Conservation (phyloP, 2,329 filamentous ascomycete species). For the Colletotrichum lini region DNA sequence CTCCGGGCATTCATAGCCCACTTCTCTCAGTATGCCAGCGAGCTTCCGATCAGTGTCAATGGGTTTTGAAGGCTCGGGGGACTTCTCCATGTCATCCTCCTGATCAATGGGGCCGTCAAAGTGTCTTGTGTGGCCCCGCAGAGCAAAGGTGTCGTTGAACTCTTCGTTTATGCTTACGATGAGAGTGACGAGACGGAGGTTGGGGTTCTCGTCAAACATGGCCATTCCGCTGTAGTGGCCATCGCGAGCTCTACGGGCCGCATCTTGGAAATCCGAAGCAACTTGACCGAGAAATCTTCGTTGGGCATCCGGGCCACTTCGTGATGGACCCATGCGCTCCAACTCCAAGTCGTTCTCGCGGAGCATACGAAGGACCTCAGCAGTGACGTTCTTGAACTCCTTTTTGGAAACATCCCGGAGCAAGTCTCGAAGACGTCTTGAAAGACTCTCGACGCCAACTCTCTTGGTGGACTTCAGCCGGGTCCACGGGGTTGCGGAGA, state of each 20-base stretch:
- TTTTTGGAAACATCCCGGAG: constrained; percentile 58
- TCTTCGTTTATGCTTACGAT: constrained; percentile 55
- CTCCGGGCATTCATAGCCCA: constrained; percentile 43
- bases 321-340: constrained; percentile 50
- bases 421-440: constrained; percentile 52
- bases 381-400: constrained; percentile 28
- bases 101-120: constrained; percentile 31
- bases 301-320: constrained; percentile 50
- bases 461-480: constrained; percentile 48
- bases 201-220: constrained; percentile 47
- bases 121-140: constrained; percentile 43
- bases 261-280: constrained; percentile 49
- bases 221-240: constrained; percentile 52
- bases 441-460: constrained; percentile 55
- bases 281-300: constrained; percentile 53
- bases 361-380: constrained; percentile 16
- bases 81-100: constrained; percentile 17
- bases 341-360: constrained; percentile 38
- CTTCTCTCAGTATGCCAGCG: constrained; percentile 48
- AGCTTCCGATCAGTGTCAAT: constrained; percentile 44
- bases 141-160: constrained; percentile 50
- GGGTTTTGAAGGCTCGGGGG: constrained; percentile 10
- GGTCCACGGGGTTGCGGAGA: constrained; percentile 54
- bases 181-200: constrained; percentile 55
- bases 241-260: constrained; percentile 52